phyloP scores from a whole-genome alignment of 768 basidiomycete genomes.

The Agrocybe chaxingu region DNA sequence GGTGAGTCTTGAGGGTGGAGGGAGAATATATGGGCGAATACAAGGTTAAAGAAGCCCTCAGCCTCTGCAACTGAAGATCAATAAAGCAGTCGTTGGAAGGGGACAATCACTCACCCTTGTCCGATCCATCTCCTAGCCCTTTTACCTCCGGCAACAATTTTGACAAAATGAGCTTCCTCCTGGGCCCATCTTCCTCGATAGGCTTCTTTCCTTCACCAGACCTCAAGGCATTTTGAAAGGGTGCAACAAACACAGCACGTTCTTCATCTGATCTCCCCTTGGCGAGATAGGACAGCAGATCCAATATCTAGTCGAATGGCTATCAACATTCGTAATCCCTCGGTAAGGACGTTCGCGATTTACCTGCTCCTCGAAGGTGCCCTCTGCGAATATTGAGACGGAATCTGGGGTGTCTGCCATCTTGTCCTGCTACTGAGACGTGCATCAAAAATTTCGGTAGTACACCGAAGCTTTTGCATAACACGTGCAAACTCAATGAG shows the following conservation, averaged over 20 bases:
- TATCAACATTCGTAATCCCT: slow-evolving; percentile 11
- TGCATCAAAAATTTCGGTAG: slow-evolving; percentile 30
- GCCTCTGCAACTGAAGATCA: slow-evolving; percentile 38
- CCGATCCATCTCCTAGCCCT: slow-evolving; percentile 70
- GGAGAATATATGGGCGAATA: slow-evolving; percentile 69
- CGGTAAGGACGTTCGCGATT: slow-evolving; percentile 2
- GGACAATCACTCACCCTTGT: slow-evolving; percentile 54
- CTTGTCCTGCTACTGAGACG: slow-evolving; percentile 24
- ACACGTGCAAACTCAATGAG: slow-evolving; percentile 30
- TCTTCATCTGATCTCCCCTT: slow-evolving; percentile 68
- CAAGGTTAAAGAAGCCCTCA: slow-evolving; percentile 85
- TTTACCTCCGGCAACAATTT: slow-evolving; percentile 62
- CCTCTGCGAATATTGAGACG: slow-evolving; percentile 82
- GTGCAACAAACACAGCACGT: slow-evolving; percentile 55
- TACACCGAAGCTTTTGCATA: slow-evolving; percentile 26
- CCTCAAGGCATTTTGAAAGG: slow-evolving; percentile 61
- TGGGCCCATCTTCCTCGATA: slow-evolving; percentile 50
- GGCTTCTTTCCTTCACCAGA: slow-evolving; percentile 49
- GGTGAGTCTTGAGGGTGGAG: slow-evolving; percentile 53
- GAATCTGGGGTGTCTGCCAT: slow-evolving; percentile 70
- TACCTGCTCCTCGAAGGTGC: slow-evolving; percentile 87
- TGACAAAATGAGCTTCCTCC: slow-evolving; percentile 52
- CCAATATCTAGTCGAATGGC: slow-evolving; percentile 53
- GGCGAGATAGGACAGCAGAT: slow-evolving; percentile 73
- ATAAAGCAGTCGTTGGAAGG: slow-evolving; percentile 1